Percentiles rank a stretch among this genome's conserved stretches.
phyloP scores from a whole-genome alignment of 129 eudicot genomes.

The Arctium lappa region DNA sequence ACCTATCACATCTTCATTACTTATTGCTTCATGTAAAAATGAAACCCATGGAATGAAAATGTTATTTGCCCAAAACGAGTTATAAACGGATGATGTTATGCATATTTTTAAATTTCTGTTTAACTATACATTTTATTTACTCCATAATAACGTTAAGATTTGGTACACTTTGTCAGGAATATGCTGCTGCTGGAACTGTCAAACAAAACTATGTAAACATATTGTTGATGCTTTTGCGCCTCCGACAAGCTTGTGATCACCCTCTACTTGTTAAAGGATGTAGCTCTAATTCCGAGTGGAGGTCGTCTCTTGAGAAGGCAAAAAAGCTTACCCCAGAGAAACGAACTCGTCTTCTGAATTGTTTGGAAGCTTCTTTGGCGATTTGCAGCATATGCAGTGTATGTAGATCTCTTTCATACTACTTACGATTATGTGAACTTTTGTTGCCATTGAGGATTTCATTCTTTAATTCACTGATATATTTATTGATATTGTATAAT shows the following conservation, averaged over 20 bases:
- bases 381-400: constrained; percentile 89
- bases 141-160: not conserved
- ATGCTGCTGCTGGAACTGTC: constrained; percentile 99
- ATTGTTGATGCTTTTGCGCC: constrained; percentile 90
- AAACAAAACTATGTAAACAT: constrained; percentile 91
- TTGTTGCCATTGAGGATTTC: too few relatives aligned
- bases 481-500: too few relatives aligned
- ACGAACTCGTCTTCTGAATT: constrained; percentile 56
- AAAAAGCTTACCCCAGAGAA: constrained; percentile 71
- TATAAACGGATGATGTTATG: too few relatives aligned
- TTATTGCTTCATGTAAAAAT: too few relatives aligned
- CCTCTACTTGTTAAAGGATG: constrained; percentile 85
- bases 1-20: too few relatives aligned
- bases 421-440: too few relatives aligned
- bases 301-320: constrained; percentile 67
- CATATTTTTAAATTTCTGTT: too few relatives aligned
- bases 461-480: too few relatives aligned
- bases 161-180: constrained; percentile 52
- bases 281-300: constrained; percentile 54
- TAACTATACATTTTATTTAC: too few relatives aligned
- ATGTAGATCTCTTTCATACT: constrained; percentile 14
- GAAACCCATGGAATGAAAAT: too few relatives aligned
- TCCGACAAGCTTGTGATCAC: constrained; percentile 99
- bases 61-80: too few relatives aligned
- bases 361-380: constrained; percentile 80